Evolutionary conservation across 164 flowering plant genomes (phyloP).

Genomic region (Vitis rotundifolia): DNA sequence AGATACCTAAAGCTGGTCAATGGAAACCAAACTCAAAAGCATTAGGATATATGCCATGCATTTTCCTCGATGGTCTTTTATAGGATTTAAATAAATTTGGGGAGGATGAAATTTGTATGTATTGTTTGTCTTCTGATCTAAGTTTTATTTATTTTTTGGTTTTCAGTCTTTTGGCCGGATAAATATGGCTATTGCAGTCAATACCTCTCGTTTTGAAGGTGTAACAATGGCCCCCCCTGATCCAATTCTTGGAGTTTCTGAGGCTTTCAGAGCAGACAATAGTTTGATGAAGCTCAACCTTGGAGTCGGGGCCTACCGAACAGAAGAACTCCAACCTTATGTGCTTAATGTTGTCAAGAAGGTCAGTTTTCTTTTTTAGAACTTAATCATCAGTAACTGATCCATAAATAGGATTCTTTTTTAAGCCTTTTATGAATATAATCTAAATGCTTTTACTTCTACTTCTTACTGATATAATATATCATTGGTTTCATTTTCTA

Average conservation of each 20-base stretch:
- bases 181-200: constrained; percentile 60
- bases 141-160: constrained; percentile 7
- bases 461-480: background rate
- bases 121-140: background rate
- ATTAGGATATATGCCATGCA: too few species aligned
- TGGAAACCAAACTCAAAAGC: too few species aligned
- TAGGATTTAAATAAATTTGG: background rate
- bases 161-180: constrained; percentile 60
- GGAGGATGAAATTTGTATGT: background rate
- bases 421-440: background rate
- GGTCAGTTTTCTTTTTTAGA: constrained; percentile 33
- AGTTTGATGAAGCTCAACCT: constrained; percentile 80
- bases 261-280: constrained; percentile 89
- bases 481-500: constrained; percentile 21
- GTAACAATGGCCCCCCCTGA: constrained; percentile 98
- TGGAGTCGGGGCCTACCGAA: constrained; percentile 98
- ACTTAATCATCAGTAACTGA: background rate
- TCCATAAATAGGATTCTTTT: background rate
- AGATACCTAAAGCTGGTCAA: too few species aligned
- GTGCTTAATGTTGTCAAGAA: constrained; percentile 95
- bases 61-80: background rate
- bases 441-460: background rate
- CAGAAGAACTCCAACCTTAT: constrained; percentile 96
- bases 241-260: constrained; percentile 97
- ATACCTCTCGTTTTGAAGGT: constrained; percentile 81